These are phyloP conservation scores for Mycena crocata DNA, from an alignment of 768 basidiomycete species.

Conservation along the genomic window DNA sequence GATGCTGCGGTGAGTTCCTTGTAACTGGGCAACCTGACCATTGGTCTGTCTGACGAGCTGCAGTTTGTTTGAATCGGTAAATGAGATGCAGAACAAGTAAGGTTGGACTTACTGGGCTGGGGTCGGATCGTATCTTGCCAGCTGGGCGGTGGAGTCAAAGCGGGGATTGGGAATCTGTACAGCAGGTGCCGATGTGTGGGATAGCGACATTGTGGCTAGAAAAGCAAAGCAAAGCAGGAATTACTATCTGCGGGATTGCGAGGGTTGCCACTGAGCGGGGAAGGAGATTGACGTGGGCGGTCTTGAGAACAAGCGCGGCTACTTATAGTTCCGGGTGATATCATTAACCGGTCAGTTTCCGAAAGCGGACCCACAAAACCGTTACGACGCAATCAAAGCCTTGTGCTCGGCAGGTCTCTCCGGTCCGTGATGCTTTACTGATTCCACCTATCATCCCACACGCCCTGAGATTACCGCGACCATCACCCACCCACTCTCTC, in stretches of 20 bases:
- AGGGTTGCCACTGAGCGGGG: background rate
- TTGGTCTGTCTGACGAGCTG: background rate
- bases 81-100: no score
- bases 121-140: background rate
- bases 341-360: constrained; percentile 15
- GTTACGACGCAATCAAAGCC: constrained; percentile 11
- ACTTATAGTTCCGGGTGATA: constrained; percentile 9
- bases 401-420: background rate
- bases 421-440: no score
- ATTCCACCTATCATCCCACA: background rate
- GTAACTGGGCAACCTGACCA: constrained; percentile 22
- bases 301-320: background rate
- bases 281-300: background rate
- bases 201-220: background rate
- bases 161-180: background rate
- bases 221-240: background rate
- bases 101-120: background rate
- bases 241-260: background rate
- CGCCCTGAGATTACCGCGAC: no score
- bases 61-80: background rate
- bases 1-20: constrained; percentile 25
- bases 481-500: no score
- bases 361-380: constrained; percentile 27
- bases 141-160: background rate
- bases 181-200: background rate